Conservation (phyloP, 805 yeast genomes). For the Monosporozyma unispora region DNA sequence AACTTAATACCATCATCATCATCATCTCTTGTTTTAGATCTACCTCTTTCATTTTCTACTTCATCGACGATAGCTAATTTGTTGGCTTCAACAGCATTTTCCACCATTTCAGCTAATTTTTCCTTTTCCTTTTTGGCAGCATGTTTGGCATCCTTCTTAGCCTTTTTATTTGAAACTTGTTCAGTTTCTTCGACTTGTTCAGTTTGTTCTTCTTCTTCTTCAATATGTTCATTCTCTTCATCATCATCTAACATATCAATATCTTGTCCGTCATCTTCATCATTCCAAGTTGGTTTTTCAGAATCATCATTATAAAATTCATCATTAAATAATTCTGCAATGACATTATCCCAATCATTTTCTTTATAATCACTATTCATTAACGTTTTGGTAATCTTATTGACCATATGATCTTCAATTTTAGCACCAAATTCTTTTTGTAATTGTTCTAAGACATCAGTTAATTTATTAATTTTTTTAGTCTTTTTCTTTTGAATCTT, state of each 20-base stretch:
- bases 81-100: constrained; percentile 68
- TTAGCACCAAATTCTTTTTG: constrained; percentile 38
- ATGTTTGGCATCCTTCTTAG: constrained; percentile 48
- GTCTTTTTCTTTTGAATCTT: constrained; percentile 63
- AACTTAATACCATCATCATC: constrained; percentile 36
- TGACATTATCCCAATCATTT: constrained; percentile 81
- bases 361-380: constrained; percentile 84
- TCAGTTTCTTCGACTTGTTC: constrained; percentile 30
- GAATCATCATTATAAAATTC: constrained; percentile 57
- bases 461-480: constrained; percentile 64
- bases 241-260: constrained; percentile 14
- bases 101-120: constrained; percentile 57
- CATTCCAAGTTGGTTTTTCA: constrained; percentile 56
- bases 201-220: constrained; percentile 17
- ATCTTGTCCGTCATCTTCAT: constrained; percentile 37
- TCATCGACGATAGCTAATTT: constrained; percentile 58
- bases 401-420: constrained; percentile 47
- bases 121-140: constrained; percentile 54
- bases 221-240: constrained; percentile 6
- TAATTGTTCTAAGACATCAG: constrained; percentile 47
- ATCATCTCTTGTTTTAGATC: constrained; percentile 39
- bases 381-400: constrained; percentile 65
- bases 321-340: constrained; percentile 80
- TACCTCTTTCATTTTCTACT: constrained; percentile 47
- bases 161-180: constrained; percentile 34